Conservation (phyloP, 345 rosid species). For the Eutrema yunnanense region DNA sequence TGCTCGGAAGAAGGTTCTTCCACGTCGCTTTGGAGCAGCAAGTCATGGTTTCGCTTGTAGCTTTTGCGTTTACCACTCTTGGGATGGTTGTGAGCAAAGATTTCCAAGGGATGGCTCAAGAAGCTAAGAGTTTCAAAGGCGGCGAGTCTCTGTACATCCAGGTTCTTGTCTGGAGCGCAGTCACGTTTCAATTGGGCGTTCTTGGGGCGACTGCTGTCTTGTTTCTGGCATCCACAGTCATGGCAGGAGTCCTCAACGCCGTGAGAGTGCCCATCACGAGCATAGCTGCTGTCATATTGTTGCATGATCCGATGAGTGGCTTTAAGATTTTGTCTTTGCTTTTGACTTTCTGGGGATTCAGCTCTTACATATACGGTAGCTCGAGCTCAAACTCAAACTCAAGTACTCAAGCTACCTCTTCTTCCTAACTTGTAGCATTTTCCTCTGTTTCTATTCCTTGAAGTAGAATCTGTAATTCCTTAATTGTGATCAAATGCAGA, state of each 20-base stretch:
- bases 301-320: constrained; percentile 85
- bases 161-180: constrained; percentile 57
- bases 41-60: constrained; percentile 64
- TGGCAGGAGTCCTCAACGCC: constrained; percentile 84
- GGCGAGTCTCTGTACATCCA: constrained; percentile 40
- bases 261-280: constrained; percentile 79
- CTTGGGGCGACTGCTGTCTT: constrained; percentile 71
- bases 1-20: constrained; percentile 67
- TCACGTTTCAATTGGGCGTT: constrained; percentile 72
- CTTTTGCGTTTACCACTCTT: constrained; percentile 58
- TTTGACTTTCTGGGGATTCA: constrained; percentile 81
- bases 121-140: constrained; percentile 49
- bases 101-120: constrained; percentile 43
- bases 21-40: constrained; percentile 89
- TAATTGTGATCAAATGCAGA: neutral
- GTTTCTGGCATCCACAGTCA: constrained; percentile 63
- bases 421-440: neutral
- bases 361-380: constrained; percentile 65
- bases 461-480: neutral
- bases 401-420: constrained; percentile 23
- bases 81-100: constrained; percentile 54
- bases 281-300: constrained; percentile 64
- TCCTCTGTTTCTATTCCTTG: neutral
- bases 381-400: constrained; percentile 27
- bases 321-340: constrained; percentile 78